A percentile compares a stretch with the other conserved stretches of the same genome.
Conservation (phyloP, 2,329 filamentous ascomycete genomes). For the Diaporthe sp. region DNA sequence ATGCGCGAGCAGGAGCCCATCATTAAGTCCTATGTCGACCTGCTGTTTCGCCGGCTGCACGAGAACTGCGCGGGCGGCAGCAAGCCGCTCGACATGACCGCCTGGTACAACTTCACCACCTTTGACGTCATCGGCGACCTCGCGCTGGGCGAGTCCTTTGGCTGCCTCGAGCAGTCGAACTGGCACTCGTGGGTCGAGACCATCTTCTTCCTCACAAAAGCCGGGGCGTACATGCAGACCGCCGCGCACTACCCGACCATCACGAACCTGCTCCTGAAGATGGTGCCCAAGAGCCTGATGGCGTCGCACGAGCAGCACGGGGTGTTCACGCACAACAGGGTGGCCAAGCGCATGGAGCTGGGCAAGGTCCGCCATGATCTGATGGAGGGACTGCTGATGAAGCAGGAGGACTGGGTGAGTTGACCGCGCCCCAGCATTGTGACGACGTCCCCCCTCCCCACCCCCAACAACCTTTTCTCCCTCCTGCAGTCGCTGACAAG, state of each 20-base stretch:
- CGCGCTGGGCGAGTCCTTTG: conserved; percentile 38
- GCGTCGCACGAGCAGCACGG: conserved; percentile 16
- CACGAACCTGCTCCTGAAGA: not conserved
- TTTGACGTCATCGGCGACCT: conserved; percentile 39
- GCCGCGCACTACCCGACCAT: conserved; percentile 23
- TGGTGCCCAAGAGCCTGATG: conserved; percentile 21
- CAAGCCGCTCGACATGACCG: conserved; percentile 22
- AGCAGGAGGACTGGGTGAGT: conserved; percentile 32
- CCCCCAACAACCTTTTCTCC: too few relatives aligned
- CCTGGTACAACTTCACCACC: conserved; percentile 39
- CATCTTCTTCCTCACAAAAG: conserved; percentile 34
- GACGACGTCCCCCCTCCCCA: too few relatives aligned
- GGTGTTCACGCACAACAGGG: conserved; percentile 31
- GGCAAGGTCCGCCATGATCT: conserved; percentile 36
- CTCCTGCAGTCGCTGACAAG: not conserved
- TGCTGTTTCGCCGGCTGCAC: conserved; percentile 27
- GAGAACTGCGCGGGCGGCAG: conserved; percentile 21
- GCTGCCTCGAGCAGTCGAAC: conserved; percentile 30
- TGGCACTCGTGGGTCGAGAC: conserved; percentile 40
- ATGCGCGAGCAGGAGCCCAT: conserved; percentile 39
- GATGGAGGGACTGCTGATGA: conserved; percentile 33
- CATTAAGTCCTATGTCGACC: conserved; percentile 36
- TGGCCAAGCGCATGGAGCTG: conserved; percentile 35
- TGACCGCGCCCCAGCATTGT: not conserved
- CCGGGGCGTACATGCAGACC: not conserved